A percentile compares a stretch with the other conserved stretches of the same genome.
phyloP scores from a whole-genome alignment of 1,284 basidiomycete species.

The Phylloporus gajari region DNA sequence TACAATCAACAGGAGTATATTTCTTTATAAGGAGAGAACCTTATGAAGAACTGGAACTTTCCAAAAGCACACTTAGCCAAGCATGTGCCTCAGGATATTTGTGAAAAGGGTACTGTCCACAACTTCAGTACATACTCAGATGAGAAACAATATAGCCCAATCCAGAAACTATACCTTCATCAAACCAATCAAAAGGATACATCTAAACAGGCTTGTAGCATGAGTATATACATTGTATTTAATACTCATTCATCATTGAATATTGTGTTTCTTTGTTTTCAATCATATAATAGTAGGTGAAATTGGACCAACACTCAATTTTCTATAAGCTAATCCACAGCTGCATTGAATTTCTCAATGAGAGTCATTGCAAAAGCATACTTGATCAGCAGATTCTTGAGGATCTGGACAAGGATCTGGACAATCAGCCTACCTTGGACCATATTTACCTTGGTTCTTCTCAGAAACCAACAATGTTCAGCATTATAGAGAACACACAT shows the following conservation, averaged over 20 bases:
- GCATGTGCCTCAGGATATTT: conserved; percentile 48
- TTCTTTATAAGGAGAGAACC: background rate
- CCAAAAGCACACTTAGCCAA: conserved; percentile 47
- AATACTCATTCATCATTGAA: too few species aligned
- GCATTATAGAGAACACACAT: background rate
- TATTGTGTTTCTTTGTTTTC: too few species aligned
- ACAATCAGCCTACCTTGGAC: background rate
- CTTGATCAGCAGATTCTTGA: background rate
- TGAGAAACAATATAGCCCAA: conserved; percentile 44
- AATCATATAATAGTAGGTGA: background rate
- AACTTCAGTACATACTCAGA: conserved; percentile 49
- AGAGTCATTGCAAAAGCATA: background rate
- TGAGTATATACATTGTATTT: background rate
- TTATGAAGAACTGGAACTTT: conserved; percentile 45
- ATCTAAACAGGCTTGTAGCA: background rate
- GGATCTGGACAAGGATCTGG: background rate
- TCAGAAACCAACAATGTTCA: background rate
- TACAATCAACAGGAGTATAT: background rate
- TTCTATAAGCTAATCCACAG: background rate
- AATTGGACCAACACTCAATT: background rate
- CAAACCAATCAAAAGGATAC: conserved; percentile 35
- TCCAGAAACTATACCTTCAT: conserved; percentile 42
- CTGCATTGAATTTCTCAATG: background rate
- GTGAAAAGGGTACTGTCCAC: conserved; percentile 41
- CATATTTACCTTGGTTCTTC: conserved; percentile 1